Base-by-base conservation (phyloP, 2,329 filamentous ascomycete genomes). In the Calonectria pauciramosa region DNA sequence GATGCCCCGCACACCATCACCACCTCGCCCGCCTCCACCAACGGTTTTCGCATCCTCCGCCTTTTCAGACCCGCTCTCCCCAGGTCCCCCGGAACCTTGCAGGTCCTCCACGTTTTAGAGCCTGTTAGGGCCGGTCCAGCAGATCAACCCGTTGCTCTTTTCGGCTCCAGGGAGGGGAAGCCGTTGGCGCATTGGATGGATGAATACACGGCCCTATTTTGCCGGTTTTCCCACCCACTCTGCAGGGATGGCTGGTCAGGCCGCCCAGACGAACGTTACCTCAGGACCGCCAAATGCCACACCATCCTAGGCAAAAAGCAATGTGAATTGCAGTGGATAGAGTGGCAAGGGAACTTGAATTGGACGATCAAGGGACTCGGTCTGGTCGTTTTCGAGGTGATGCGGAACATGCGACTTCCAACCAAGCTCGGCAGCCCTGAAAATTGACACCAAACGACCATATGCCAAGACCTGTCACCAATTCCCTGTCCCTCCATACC, bases 131-230 rank as follows among this genome's bases (percentile, higher is more conserved):
- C 63, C 59, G 52, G 72, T 44, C 63, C 60, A 68, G 30, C 65
- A 70, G 69, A 78, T 77, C 68, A 73, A 64, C 30, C 52, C 69
- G 60, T 74, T 70, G 60, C 75, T 72, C 59, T 36, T 77, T 77
- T 66, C 34, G 66, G 76, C 52, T 56, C 60, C 28, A 49, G 75
- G 67, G 70, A 74, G 67, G 66, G 64, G 69, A 60, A 64, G 68
- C 66, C 73, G 59, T 49, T 49, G n/a, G 75, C 47, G 64, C 36
- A 77, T 76, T 76, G 70, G 74, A 52, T 70, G 81, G 81, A 72
- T 82, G 77, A 83, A 81, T 77, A 38, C 28, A 34, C 51, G 64
- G 18, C 47, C 59, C 52, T 68, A 75, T 82, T 82, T 80, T 81
- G n/a, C 80, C 81, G 77, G 71, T 68, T 80, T 66, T 77, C 54